These are phyloP conservation scores for Scheffersomyces insectosa DNA, from an alignment of 1,139 yeast genomes.

Conservation along the genomic window DNA sequence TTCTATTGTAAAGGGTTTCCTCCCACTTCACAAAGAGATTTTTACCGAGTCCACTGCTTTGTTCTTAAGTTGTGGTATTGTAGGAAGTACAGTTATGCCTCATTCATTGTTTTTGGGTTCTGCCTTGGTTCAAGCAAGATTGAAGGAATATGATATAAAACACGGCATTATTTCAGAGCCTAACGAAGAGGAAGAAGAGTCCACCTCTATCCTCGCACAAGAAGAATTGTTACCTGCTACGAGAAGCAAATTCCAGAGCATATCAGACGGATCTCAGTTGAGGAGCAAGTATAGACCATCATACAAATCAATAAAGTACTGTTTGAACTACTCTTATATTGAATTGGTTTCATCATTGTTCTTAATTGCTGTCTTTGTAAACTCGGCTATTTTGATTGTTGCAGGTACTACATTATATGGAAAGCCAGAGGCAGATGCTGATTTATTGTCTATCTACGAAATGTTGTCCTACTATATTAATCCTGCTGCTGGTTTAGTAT, in stretches of 20 bases:
- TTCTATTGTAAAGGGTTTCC: slow-evolving; percentile 55
- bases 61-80: slow-evolving; percentile 69
- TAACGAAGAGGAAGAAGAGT: slow-evolving; percentile 3
- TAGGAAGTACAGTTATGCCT: slow-evolving; percentile 86
- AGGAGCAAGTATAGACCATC: slow-evolving; percentile 57
- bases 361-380: slow-evolving; percentile 76
- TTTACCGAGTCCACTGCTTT: slow-evolving; percentile 59
- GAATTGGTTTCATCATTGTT: slow-evolving; percentile 68
- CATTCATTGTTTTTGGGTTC: slow-evolving; percentile 76
- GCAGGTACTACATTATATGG: slow-evolving; percentile 74
- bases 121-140: slow-evolving; percentile 72
- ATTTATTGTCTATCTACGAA: slow-evolving; percentile 66
- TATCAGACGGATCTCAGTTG: slow-evolving; percentile 37
- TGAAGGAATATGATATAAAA: slow-evolving; percentile 61
- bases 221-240: slow-evolving; percentile 24
- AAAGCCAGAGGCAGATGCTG: slow-evolving; percentile 66
- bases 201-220: not conserved
- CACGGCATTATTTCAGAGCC: slow-evolving; percentile 32
- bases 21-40: slow-evolving; percentile 52
- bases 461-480: slow-evolving; percentile 58
- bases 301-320: slow-evolving; percentile 60
- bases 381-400: slow-evolving; percentile 72
- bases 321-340: slow-evolving; percentile 63
- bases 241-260: slow-evolving; percentile 27
- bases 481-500: slow-evolving; percentile 74